Evolutionary conservation across 2,329 filamentous ascomycete species (phyloP).

Genomic region (Cercospora janseana): DNA sequence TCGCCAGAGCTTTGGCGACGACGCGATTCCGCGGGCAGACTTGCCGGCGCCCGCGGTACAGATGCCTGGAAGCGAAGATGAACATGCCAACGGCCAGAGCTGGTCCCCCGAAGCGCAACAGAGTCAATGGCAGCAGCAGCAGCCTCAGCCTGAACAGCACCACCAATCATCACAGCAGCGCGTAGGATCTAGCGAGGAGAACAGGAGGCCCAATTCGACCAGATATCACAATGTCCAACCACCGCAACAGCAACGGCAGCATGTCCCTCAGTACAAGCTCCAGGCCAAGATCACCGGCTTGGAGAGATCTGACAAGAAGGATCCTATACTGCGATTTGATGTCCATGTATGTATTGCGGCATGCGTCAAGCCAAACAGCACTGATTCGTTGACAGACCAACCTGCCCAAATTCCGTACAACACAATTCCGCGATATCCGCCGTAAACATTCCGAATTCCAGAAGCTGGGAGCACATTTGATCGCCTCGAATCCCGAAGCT

Average conservation of each 20-base stretch:
- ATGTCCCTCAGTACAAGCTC: slow-evolving; percentile 58
- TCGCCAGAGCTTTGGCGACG: slow-evolving; percentile 48
- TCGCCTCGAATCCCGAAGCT: slow-evolving; percentile 95
- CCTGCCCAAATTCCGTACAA: slow-evolving; percentile 95
- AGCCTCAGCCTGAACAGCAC: slow-evolving; percentile 42
- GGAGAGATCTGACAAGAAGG: slow-evolving; percentile 91
- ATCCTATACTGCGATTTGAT: slow-evolving; percentile 91
- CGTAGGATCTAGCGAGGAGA: slow-evolving; percentile 29
- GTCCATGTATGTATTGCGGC: slow-evolving; percentile 70
- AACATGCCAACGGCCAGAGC: slow-evolving; percentile 21
- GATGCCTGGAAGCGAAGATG: slow-evolving; percentile 14
- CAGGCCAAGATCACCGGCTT: slow-evolving; percentile 93
- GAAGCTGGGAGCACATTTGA: slow-evolving; percentile 92
- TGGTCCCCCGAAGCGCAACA: slow-evolving; percentile 26
- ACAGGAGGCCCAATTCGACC: slow-evolving; percentile 31
- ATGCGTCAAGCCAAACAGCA: not conserved
- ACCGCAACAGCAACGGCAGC: slow-evolving; percentile 38
- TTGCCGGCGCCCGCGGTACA: slow-evolving; percentile 33
- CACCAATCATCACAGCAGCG: slow-evolving; percentile 36
- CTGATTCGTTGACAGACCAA: slow-evolving; percentile 71
- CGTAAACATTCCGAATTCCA: slow-evolving; percentile 93
- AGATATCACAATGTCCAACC: slow-evolving; percentile 37
- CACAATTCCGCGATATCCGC: slow-evolving; percentile 95
- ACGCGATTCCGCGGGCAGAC: slow-evolving; percentile 29
- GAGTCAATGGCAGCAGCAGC: slow-evolving; percentile 30